A percentile compares a stretch with the other conserved stretches of the same genome.
Evolutionary conservation across 495 filamentous ascomycete genomes (phyloP).

Genomic region (Aspergillus biplanus): DNA sequence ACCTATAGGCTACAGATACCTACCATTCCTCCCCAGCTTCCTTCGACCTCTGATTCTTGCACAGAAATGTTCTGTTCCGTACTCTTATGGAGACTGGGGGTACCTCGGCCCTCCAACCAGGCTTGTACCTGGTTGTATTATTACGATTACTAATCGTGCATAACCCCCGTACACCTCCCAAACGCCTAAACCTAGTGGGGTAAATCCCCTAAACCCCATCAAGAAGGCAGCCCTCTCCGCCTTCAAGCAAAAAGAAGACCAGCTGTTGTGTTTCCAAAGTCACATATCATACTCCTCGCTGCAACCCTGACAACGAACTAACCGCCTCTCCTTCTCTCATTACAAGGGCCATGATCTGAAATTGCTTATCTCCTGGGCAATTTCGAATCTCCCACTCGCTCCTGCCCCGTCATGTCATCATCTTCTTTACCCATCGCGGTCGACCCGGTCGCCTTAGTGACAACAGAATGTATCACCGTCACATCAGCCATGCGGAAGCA

Average conservation of each 20-base stretch:
- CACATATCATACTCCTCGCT: no score
- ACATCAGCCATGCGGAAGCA: constrained; percentile 98
- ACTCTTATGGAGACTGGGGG: no score
- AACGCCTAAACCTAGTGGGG: constrained; percentile 9
- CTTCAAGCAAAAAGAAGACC: constrained; percentile 25
- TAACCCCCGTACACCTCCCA: not conserved
- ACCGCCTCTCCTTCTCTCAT: constrained; percentile 1
- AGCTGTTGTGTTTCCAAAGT: constrained; percentile 23
- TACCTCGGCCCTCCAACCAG: no score
- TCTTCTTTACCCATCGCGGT: constrained; percentile 72
- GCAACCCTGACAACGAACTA: not conserved
- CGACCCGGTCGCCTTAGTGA: constrained; percentile 91
- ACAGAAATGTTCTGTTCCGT: no score
- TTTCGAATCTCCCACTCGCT: constrained; percentile 16
- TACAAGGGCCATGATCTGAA: constrained; percentile 27
- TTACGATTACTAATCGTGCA: no score
- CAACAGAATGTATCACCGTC: constrained; percentile 98
- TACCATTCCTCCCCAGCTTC: no score
- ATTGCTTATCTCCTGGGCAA: constrained; percentile 23
- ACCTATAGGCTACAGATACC: no score
- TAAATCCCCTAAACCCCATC: constrained; percentile 15
- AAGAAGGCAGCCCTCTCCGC: constrained; percentile 19
- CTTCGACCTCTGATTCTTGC: no score
- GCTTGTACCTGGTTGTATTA: no score
- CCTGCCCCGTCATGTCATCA: constrained; percentile 23